A percentile compares a stretch with the other conserved stretches of the same genome.
phyloP scores from a whole-genome alignment of 768 basidiomycete genomes.

The Mrakia blollopis region DNA sequence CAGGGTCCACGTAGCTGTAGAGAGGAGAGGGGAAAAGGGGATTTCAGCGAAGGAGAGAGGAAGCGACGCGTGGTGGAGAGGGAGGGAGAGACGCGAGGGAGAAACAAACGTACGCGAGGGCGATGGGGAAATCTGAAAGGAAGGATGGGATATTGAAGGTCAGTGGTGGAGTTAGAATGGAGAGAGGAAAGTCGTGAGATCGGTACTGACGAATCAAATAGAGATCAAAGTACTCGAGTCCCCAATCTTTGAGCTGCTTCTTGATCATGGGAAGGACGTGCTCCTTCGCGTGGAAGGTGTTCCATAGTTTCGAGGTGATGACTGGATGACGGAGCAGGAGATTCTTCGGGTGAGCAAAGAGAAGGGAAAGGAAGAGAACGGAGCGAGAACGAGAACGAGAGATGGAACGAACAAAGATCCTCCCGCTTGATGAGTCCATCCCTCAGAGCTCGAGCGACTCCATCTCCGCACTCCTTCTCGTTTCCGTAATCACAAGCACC shows the following conservation, averaged over 20 bases:
- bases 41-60: no score
- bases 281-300: constrained; percentile 76
- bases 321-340: constrained; percentile 47
- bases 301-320: constrained; percentile 89
- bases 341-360: not conserved
- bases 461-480: constrained; percentile 67
- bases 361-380: not conserved
- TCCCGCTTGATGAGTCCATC: constrained; percentile 82
- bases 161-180: no score
- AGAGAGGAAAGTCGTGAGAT: constrained; percentile 50
- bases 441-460: constrained; percentile 67
- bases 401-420: constrained; percentile 65
- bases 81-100: no score
- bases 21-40: no score
- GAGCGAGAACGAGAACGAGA: not conserved
- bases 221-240: constrained; percentile 57
- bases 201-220: constrained; percentile 17
- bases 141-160: no score
- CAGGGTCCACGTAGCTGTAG: constrained; percentile 62
- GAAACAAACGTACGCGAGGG: no score
- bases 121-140: no score
- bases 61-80: no score
- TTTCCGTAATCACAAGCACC: constrained; percentile 61
- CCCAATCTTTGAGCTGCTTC: constrained; percentile 72
- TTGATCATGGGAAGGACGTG: constrained; percentile 56